Conservation (phyloP, 192 early-diverging fungal species). For the Backusella sp. region DNA sequence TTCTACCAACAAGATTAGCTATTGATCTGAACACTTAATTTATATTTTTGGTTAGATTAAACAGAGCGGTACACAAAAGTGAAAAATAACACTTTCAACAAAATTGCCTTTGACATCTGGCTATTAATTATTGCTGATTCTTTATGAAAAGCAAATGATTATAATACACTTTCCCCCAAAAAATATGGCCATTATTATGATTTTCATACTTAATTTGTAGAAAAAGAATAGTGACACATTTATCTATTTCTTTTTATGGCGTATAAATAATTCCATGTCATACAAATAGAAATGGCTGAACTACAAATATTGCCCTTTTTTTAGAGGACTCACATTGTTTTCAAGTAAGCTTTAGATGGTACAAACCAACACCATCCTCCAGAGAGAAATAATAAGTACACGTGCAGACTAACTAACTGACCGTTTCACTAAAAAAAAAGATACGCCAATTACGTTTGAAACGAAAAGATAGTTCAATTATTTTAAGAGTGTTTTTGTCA, state of each 20-base stretch:
- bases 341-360: background rate
- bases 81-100: background rate
- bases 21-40: background rate
- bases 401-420: constrained; percentile 1
- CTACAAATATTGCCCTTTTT: background rate
- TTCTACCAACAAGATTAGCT: background rate
- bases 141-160: background rate
- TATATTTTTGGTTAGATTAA: background rate
- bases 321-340: background rate
- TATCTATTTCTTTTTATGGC: background rate
- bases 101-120: background rate
- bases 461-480: background rate
- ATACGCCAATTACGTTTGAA: background rate
- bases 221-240: background rate
- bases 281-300: background rate
- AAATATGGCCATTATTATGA: background rate
- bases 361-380: background rate
- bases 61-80: background rate
- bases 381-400: background rate
- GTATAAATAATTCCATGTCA: background rate
- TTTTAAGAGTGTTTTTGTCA: background rate
- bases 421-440: background rate
- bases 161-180: background rate
- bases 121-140: background rate
- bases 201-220: background rate